Base-by-base conservation (phyloP, 768 basidiomycete species). In the Russula vinacea region DNA sequence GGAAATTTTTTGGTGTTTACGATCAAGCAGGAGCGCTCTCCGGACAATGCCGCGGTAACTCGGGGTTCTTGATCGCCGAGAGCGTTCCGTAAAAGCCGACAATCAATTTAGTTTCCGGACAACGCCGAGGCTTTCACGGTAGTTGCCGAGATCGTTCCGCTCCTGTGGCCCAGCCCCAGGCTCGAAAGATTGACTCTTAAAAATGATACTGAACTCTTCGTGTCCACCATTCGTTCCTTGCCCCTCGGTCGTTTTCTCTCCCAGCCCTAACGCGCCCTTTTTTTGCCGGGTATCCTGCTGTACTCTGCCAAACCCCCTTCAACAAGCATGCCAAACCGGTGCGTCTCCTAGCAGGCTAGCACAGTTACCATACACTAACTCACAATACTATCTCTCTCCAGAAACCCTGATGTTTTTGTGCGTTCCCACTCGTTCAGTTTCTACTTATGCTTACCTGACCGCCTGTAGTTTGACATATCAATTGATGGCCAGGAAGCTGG, bases 401-500 rank as follows among this genome's bases (percentile, higher is more conserved):
- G 64, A 56, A 56, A 60, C 17, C 47, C 29, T 26, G 54, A 66
- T 42, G 65, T 68, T n/a, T 68, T 22, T 47, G 67, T 68, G 19
- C 19, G 67, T 51, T 35, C 17, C 39, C 17, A 17, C 51, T 22
- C 6, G 26, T 32, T 54, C 45, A 32, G 2, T 22, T 19, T 10
- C 26, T 33, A 52, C n/a, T 42, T 7, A 11, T 17, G 40, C 50
- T 62, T 17, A 51, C 53, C 40, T 39, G 5, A 22, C 35, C 40
- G 33, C 56, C n/a, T 44, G 11, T 66, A 76, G 73, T 75, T 76
- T 55, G 74, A 76, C 45, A 67, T 76, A 49, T 67, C 72, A 33
- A 75, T 76, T 57, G 69, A 72, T 61, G 62, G 66, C 26, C 64
- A 68, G 53, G 69, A 68, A 45, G 68, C 69, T 26, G 77, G 77